Conservation (phyloP, 1,284 basidiomycete species). For the Clitocybe nebularis region DNA sequence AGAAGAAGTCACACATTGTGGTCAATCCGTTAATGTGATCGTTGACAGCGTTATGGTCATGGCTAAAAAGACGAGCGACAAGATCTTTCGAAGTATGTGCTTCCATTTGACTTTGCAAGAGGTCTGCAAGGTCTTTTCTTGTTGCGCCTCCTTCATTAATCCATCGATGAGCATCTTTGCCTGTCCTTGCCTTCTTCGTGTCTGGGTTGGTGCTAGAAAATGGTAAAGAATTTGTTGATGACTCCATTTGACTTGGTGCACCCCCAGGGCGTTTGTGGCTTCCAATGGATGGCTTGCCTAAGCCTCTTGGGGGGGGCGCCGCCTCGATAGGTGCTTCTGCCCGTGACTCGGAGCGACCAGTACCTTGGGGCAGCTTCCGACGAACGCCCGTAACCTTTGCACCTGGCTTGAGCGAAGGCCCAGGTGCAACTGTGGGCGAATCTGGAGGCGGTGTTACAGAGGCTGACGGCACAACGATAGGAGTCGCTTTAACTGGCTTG, state of each 20-base stretch:
- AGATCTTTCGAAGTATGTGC: conserved; percentile 76
- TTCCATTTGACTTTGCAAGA: conserved; percentile 91
- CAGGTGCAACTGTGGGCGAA: conserved; percentile 28
- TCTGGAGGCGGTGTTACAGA: conserved; percentile 35
- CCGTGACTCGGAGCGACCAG: conserved; percentile 57
- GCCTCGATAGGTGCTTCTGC: conserved; percentile 51
- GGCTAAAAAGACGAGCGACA: conserved; percentile 84
- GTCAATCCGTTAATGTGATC: conserved; percentile 83
- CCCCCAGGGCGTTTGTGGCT: conserved; percentile 50
- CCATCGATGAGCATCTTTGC: conserved; percentile 82
- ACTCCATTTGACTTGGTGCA: conserved; percentile 25
- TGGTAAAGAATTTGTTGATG: conserved; percentile 40
- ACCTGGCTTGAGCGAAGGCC: conserved; percentile 28
- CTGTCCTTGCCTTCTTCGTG: conserved; percentile 68
- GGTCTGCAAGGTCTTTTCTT: conserved; percentile 84
- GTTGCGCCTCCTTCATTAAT: conserved; percentile 78
- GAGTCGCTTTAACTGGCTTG: conserved; percentile 20
- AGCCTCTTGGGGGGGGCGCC: conserved; percentile 31
- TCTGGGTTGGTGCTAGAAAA: conserved; percentile 75
- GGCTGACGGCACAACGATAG: conserved; percentile 23
- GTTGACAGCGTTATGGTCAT: conserved; percentile 93
- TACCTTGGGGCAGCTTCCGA: conserved; percentile 66
- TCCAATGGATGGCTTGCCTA: conserved; percentile 36
- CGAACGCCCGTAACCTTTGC: conserved; percentile 62
- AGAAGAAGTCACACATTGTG: conserved; percentile 74